Conservation (phyloP, 2,329 filamentous ascomycete genomes). For the Harringtonia aguacate region DNA sequence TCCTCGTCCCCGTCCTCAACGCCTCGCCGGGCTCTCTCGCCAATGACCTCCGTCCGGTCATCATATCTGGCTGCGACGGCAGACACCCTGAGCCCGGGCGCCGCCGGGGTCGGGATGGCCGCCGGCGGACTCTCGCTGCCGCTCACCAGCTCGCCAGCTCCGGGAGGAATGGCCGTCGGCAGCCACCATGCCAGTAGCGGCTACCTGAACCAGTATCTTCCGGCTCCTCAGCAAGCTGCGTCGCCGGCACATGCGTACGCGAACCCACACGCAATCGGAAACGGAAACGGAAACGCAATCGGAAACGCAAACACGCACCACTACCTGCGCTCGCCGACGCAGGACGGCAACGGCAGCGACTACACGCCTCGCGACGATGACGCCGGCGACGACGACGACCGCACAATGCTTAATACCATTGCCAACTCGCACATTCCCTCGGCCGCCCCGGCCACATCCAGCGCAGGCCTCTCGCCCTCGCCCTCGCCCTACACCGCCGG, state of each 20-base stretch:
- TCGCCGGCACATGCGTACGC: background rate
- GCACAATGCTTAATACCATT: constrained; percentile 24
- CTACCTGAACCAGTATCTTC: background rate
- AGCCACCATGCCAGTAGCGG: background rate
- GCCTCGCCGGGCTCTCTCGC: background rate
- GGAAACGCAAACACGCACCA: no score
- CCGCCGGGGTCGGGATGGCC: background rate
- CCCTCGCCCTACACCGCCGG: constrained; percentile 13
- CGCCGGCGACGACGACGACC: constrained; percentile 19
- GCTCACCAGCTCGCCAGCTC: background rate
- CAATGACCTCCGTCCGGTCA: background rate
- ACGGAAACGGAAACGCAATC: no score
- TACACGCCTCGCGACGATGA: constrained; percentile 15
- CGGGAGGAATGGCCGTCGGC: no score
- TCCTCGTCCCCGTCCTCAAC: background rate
- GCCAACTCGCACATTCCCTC: constrained; percentile 23
- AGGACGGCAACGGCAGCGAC: background rate
- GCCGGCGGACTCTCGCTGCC: background rate
- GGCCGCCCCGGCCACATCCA: constrained; percentile 13
- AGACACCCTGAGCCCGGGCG: background rate
- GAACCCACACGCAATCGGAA: no score
- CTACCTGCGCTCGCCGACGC: no score
- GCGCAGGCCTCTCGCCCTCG: constrained; percentile 1
- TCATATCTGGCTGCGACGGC: background rate
- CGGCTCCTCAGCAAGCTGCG: background rate